phyloP scores from a whole-genome alignment of 257 asterid species.

The Mentha longifolia region DNA sequence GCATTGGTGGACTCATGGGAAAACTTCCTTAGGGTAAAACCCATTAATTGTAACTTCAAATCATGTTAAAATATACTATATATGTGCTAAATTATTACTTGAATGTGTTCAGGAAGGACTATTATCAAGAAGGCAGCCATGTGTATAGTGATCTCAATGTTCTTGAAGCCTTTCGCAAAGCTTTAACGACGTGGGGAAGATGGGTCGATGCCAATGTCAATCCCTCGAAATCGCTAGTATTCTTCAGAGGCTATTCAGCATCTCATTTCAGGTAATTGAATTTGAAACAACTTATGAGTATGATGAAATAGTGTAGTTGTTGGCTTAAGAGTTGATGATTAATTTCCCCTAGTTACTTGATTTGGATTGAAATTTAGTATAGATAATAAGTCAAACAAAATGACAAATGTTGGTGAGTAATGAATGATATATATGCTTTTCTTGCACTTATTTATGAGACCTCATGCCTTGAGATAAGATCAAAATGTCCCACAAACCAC shows the following conservation, averaged over 20 bases:
- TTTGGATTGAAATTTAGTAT: slow-evolving; percentile 25
- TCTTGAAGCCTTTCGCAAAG: slow-evolving; percentile 66
- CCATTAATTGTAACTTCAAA: slow-evolving; percentile 13
- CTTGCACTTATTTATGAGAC: background rate
- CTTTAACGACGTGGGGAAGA: slow-evolving; percentile 77
- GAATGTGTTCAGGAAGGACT: slow-evolving; percentile 61
- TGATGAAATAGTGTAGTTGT: background rate
- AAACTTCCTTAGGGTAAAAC: slow-evolving; percentile 69
- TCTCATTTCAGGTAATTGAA: slow-evolving; percentile 67
- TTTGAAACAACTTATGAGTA: background rate
- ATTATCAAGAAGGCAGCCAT: slow-evolving; percentile 83
- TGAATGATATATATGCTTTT: background rate
- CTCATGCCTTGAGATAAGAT: slow-evolving; percentile 13
- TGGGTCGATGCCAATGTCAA: slow-evolving; percentile 70
- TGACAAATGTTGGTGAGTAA: background rate
- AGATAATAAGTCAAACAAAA: background rate
- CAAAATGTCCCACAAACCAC: background rate
- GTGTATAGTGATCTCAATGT: slow-evolving; percentile 58
- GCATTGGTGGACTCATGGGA: slow-evolving; percentile 93
- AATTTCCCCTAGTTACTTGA: slow-evolving; percentile 5
- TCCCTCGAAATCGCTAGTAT: slow-evolving; percentile 56
- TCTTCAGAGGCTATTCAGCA: slow-evolving; percentile 78
- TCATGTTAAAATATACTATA: background rate
- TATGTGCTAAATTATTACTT: slow-evolving; percentile 1
- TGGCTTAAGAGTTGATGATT: background rate